phyloP scores from a whole-genome alignment of 2,329 filamentous ascomycete species.

The Trichoderma endophyticum region DNA sequence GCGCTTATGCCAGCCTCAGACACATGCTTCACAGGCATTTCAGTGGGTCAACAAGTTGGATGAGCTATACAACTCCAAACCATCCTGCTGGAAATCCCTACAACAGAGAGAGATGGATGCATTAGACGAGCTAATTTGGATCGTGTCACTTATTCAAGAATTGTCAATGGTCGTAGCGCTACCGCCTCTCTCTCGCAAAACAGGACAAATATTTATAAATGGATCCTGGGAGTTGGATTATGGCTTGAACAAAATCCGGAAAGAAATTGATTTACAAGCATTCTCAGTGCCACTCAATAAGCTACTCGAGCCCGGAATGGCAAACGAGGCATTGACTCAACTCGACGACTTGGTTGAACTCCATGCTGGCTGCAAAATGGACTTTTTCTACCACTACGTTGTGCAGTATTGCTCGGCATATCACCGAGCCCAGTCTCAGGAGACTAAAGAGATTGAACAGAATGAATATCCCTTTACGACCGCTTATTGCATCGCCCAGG shows the following conservation, averaged over 20 bases:
- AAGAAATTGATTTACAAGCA: slow-evolving; percentile 37
- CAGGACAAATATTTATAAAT: slow-evolving; percentile 37
- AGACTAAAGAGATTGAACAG: neutral
- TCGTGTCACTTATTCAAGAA: neutral
- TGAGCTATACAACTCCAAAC: neutral
- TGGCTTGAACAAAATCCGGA: slow-evolving; percentile 39
- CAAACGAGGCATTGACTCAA: slow-evolving; percentile 28
- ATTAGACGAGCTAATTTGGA: neutral
- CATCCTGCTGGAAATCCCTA: neutral
- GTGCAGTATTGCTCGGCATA: neutral
- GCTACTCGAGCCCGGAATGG: slow-evolving; percentile 40
- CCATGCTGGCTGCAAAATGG: neutral
- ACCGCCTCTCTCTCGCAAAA: slow-evolving; percentile 39
- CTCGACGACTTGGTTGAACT: neutral
- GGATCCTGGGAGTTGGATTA: slow-evolving; percentile 33
- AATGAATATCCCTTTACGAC: neutral
- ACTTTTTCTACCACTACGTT: neutral
- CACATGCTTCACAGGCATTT: neutral
- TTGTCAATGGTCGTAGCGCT: slow-evolving; percentile 26
- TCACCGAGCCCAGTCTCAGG: neutral
- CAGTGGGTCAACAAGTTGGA: neutral
- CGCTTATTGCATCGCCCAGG: neutral
- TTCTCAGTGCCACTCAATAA: slow-evolving; percentile 42
- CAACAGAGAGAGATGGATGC: neutral
- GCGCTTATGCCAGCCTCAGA: neutral